phyloP scores from a whole-genome alignment of 73 alveolate genomes.

The Paramecium bursaria region DNA sequence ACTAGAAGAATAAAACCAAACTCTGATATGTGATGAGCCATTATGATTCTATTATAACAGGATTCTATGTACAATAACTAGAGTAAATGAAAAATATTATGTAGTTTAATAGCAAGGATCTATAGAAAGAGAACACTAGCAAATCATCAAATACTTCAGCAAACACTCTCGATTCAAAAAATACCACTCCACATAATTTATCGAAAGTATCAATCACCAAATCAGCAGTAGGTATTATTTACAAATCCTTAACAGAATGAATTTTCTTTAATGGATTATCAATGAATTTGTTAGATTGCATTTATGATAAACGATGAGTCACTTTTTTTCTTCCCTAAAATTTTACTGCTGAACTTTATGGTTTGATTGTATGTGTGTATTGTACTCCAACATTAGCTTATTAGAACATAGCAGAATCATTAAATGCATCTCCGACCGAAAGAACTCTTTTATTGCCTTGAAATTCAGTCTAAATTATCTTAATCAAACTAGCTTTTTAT shows the following conservation, averaged over 20 bases:
- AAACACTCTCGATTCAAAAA: slow-evolving; percentile 37
- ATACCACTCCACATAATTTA: slow-evolving; percentile 30
- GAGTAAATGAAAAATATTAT: slow-evolving; percentile 7
- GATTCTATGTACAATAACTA: slow-evolving; percentile 7
- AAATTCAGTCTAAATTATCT: slow-evolving; percentile 44
- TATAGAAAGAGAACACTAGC: slow-evolving; percentile 47
- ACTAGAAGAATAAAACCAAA: slow-evolving; percentile 12
- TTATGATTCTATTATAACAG: neutral
- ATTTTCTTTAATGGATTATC: slow-evolving; percentile 42
- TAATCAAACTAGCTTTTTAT: slow-evolving; percentile 45
- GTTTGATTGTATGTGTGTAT: slow-evolving; percentile 13
- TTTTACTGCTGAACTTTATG: neutral
- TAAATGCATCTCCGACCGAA: slow-evolving; percentile 55
- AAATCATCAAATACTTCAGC: slow-evolving; percentile 61
- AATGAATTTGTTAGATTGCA: neutral
- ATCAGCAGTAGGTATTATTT: slow-evolving; percentile 41
- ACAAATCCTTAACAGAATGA: neutral
- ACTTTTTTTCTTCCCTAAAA: neutral
- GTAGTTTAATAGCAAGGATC: slow-evolving; percentile 40
- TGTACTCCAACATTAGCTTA: slow-evolving; percentile 44
- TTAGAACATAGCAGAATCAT: slow-evolving; percentile 33
- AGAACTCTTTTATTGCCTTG: slow-evolving; percentile 43
- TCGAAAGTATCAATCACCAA: neutral
- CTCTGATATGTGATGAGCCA: slow-evolving; percentile 53
- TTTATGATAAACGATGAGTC: neutral